Percentiles rank a stretch among this genome's conserved stretches.
phyloP scores from a whole-genome alignment of 495 filamentous ascomycete genomes.

The Penicillium cosmopolitanum region DNA sequence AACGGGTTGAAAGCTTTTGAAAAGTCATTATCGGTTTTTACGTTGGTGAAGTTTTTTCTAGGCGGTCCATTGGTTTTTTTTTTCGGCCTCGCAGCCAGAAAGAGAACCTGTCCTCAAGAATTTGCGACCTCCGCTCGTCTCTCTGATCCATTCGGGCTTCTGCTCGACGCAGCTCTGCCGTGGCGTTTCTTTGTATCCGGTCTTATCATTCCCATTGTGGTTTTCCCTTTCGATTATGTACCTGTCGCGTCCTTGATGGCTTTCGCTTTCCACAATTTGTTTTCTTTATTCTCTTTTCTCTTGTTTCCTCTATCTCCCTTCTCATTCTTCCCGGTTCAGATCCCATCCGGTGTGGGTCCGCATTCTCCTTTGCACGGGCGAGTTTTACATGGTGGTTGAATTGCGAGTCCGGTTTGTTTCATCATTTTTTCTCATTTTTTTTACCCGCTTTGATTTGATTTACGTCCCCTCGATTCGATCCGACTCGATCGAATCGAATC shows the following conservation, averaged over 20 bases:
- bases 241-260: constrained; percentile 30
- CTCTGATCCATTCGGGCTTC: constrained; percentile 14
- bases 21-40: constrained; percentile 7
- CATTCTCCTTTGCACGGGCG: constrained; percentile 40
- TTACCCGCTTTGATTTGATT: constrained; percentile 11
- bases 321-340: constrained; percentile 18
- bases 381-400: constrained; percentile 34
- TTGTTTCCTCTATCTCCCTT: constrained; percentile 19
- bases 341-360: constrained; percentile 38
- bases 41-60: constrained; percentile 1
- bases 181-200: constrained; percentile 17
- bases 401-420: constrained; percentile 35
- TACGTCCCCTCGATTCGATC: too few relatives aligned
- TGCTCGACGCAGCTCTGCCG: constrained; percentile 22
- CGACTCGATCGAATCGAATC: too few relatives aligned
- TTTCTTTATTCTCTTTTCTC: constrained; percentile 21
- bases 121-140: constrained; percentile 6
- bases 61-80: neutral
- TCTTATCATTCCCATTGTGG: constrained; percentile 17
- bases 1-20: constrained; percentile 11
- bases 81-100: neutral
- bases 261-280: neutral
- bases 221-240: constrained; percentile 23
- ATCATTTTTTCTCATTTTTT: constrained; percentile 4
- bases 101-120: neutral